Conservation (phyloP, 1,284 basidiomycete genomes). For the Austroboletus rostrupii region DNA sequence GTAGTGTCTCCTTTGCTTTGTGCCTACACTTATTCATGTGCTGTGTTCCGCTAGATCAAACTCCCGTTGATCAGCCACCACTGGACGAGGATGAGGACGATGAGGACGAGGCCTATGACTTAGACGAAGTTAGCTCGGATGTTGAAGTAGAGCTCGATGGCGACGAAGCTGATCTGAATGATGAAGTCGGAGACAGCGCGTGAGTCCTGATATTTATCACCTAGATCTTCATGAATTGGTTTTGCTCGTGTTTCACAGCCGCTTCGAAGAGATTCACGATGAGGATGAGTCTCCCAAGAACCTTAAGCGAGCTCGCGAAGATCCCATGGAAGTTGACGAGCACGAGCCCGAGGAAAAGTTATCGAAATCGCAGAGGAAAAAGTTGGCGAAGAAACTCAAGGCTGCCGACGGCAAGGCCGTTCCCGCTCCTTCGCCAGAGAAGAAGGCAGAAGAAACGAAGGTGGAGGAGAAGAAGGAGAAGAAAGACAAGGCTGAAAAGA, state of each 20-base stretch:
- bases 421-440: constrained; percentile 34
- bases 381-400: constrained; percentile 74
- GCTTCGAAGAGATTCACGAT: constrained; percentile 61
- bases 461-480: constrained; percentile 37
- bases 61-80: constrained; percentile 45
- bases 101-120: constrained; percentile 57
- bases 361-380: constrained; percentile 61
- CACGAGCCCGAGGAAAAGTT: constrained; percentile 37
- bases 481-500: constrained; percentile 35
- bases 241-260: constrained; percentile 35
- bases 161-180: constrained; percentile 56
- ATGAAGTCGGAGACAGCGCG: constrained; percentile 49
- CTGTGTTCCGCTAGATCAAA: constrained; percentile 40
- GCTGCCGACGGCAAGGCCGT: constrained; percentile 56
- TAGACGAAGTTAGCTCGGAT: constrained; percentile 73
- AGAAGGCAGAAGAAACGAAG: constrained; percentile 38
- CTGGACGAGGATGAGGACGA: constrained; percentile 43
- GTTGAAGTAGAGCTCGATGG: constrained; percentile 68
- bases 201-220: constrained; percentile 26
- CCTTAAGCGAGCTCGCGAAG: constrained; percentile 63
- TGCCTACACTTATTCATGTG: not conserved
- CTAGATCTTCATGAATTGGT: constrained; percentile 1
- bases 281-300: constrained; percentile 15
- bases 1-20: not conserved
- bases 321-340: constrained; percentile 42